Percentiles rank a stretch among this genome's conserved stretches.
Evolutionary conservation across 768 basidiomycete genomes (phyloP).

Genomic region (Boletus coccyginus): DNA sequence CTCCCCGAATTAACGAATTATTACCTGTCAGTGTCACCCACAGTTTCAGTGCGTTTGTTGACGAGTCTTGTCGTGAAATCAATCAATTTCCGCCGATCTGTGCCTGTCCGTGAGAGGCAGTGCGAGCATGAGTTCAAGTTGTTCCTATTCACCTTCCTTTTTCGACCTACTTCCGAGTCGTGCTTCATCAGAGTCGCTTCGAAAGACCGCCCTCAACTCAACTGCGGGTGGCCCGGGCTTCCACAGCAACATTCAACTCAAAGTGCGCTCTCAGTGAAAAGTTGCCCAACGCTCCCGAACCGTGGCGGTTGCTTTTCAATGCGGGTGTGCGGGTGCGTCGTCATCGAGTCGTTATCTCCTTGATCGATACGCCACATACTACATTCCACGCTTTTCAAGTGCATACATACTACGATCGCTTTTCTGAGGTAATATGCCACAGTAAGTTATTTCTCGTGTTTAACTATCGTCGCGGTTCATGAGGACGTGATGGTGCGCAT

Average conservation of each 20-base stretch:
- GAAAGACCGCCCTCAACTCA: slow-evolving; percentile 3
- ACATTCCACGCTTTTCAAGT: not conserved
- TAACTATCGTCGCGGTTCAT: not conserved
- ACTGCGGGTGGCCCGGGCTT: not conserved
- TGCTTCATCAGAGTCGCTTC: not conserved
- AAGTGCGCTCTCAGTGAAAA: slow-evolving; percentile 1
- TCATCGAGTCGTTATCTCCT: not conserved
- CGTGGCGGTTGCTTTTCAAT: slow-evolving; percentile 4
- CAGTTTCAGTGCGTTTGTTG: too few species aligned
- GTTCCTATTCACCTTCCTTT: not conserved
- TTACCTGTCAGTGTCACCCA: too few species aligned
- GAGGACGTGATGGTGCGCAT: not conserved
- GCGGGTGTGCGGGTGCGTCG: not conserved
- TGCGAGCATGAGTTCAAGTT: too few species aligned
- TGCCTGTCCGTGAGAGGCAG: too few species aligned
- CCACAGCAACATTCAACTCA: not conserved
- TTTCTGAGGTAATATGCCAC: not conserved
- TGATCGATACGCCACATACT: not conserved
- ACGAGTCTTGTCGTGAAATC: too few species aligned
- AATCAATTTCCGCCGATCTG: too few species aligned
- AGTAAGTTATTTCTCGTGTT: not conserved
- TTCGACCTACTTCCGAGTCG: not conserved
- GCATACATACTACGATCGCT: too few species aligned
- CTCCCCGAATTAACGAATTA: too few species aligned
- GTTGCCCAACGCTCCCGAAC: not conserved